Conservation (phyloP, 805 yeast species). For the Kodamaea kaohsiungensis region DNA sequence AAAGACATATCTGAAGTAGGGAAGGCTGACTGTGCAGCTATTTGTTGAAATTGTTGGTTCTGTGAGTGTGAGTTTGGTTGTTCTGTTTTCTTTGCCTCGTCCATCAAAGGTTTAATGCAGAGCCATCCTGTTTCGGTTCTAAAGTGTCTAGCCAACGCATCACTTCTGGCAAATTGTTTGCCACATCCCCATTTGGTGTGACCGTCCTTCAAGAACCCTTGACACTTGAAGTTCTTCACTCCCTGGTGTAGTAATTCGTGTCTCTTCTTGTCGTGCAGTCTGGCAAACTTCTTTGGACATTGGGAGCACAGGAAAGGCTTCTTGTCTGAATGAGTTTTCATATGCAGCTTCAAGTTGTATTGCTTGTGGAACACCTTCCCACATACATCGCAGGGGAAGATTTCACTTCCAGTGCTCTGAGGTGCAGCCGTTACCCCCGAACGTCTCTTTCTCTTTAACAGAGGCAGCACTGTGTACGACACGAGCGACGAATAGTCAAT, state of each 20-base stretch:
- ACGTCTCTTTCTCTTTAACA: constrained; percentile 21
- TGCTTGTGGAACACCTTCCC: constrained; percentile 49
- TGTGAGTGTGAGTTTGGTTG: background rate
- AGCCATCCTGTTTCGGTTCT: constrained; percentile 73
- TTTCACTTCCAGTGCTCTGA: constrained; percentile 8
- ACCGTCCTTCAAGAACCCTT: constrained; percentile 59
- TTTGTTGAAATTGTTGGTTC: constrained; percentile 6
- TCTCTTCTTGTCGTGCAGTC: constrained; percentile 74
- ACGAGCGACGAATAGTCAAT: constrained; percentile 39
- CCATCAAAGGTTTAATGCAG: constrained; percentile 66
- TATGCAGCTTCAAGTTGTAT: constrained; percentile 51
- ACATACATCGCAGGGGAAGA: constrained; percentile 44
- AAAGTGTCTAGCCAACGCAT: constrained; percentile 75
- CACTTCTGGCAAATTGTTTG: constrained; percentile 71
- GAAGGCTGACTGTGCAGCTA: constrained; percentile 3
- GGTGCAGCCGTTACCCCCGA: constrained; percentile 1
- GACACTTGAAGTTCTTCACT: constrained; percentile 66
- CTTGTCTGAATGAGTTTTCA: constrained; percentile 60
- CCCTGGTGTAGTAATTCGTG: constrained; percentile 79
- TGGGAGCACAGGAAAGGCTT: constrained; percentile 66
- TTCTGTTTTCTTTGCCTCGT: constrained; percentile 48
- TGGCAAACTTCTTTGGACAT: constrained; percentile 70
- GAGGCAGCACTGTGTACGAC: constrained; percentile 33
- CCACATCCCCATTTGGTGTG: constrained; percentile 74
- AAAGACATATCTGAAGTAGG: background rate